phyloP scores from a whole-genome alignment of 2,329 filamentous ascomycete genomes.

The Aureobasidium musti region DNA sequence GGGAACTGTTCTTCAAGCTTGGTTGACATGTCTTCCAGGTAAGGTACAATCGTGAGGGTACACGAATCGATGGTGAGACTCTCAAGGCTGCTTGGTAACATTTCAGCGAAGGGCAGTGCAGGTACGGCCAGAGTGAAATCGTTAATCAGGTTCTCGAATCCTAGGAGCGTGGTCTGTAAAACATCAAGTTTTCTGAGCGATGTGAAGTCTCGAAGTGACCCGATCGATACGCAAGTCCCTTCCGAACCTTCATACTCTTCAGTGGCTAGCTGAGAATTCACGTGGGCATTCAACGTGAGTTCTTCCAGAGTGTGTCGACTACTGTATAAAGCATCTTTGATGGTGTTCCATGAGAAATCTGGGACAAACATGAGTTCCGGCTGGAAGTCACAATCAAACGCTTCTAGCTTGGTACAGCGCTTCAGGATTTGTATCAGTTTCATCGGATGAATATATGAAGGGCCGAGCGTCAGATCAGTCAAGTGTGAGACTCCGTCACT shows the following conservation, averaged over 20 bases:
- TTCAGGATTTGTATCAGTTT: constrained; percentile 1
- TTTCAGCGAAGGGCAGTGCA: background rate
- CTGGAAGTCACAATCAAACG: background rate
- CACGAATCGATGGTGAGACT: constrained; percentile 8
- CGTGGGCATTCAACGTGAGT: background rate
- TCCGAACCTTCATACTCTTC: background rate
- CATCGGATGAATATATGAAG: background rate
- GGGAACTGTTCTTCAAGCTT: background rate
- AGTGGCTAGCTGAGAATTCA: background rate
- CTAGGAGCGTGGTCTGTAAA: background rate
- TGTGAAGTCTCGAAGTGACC: background rate
- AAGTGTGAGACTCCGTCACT: background rate
- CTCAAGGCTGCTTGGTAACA: constrained; percentile 5
- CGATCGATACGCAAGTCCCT: constrained; percentile 3
- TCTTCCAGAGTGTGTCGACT: background rate
- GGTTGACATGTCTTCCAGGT: background rate
- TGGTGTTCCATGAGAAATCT: background rate
- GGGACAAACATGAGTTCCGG: background rate
- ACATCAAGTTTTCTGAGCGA: constrained; percentile 3
- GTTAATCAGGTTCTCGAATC: background rate
- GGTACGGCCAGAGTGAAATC: background rate
- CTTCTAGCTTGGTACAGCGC: constrained; percentile 10
- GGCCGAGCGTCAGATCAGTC: background rate
- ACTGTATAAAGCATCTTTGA: background rate
- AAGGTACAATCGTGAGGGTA: background rate